Conservation (phyloP, 2,329 filamentous ascomycete genomes). For the Xylaria polymorpha region DNA sequence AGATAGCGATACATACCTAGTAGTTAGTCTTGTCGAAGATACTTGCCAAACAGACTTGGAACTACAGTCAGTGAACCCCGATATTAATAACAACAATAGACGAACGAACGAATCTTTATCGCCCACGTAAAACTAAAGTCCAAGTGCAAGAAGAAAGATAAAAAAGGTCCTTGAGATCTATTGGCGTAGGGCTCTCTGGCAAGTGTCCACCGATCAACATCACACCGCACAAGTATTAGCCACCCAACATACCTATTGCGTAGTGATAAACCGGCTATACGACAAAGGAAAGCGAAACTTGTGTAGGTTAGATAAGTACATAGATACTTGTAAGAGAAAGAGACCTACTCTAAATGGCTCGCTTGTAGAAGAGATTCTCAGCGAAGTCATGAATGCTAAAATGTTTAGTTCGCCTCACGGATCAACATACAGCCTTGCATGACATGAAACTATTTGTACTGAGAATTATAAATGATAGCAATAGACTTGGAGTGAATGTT, state of each 20-base stretch:
- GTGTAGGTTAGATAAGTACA: not conserved
- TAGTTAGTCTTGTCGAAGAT: not conserved
- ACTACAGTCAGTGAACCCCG: not conserved
- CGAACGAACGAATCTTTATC: not conserved
- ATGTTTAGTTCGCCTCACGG: not conserved
- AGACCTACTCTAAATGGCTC: not conserved
- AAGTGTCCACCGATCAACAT: not conserved
- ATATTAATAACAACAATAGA: not conserved
- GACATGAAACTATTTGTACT: not conserved
- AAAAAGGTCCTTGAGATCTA: not conserved
- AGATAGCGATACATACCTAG: not conserved
- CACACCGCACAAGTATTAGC: not conserved
- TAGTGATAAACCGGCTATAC: too few relatives aligned
- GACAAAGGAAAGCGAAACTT: not conserved
- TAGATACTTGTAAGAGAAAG: conserved; percentile 3
- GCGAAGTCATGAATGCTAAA: not conserved
- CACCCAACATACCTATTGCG: not conserved
- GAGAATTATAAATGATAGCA: not conserved
- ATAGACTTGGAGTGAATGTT: not conserved
- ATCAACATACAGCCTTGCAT: too few relatives aligned
- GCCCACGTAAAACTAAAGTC: not conserved
- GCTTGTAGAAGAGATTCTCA: not conserved
- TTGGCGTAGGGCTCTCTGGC: not conserved
- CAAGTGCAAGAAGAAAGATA: not conserved
- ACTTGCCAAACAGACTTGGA: not conserved